Percentiles rank a stretch among this genome's conserved stretches.
Evolutionary conservation across 2,329 filamentous ascomycete species (phyloP).

Genomic region (Aspergillus niger): DNA sequence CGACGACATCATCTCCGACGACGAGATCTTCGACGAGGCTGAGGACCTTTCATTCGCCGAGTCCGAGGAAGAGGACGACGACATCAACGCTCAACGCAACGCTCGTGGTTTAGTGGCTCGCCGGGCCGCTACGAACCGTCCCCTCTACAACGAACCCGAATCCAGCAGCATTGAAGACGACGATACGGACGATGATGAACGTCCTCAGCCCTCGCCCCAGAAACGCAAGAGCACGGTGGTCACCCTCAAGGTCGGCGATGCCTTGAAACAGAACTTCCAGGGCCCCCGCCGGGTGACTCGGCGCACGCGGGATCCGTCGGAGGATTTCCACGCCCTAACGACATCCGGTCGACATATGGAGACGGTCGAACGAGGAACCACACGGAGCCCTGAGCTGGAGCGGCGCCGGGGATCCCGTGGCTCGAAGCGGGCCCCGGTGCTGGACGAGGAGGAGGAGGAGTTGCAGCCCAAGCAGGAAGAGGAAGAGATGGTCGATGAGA

Average conservation of each 20-base stretch:
- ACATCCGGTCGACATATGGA: constrained; percentile 61
- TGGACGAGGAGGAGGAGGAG: constrained; percentile 29
- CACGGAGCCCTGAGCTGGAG: constrained; percentile 52
- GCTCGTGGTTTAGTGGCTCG: constrained; percentile 60
- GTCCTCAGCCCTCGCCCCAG: constrained; percentile 16
- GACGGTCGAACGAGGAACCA: constrained; percentile 54
- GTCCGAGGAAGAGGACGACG: constrained; percentile 48
- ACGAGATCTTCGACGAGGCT: constrained; percentile 38
- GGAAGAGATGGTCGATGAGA: constrained; percentile 52
- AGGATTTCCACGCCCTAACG: constrained; percentile 59
- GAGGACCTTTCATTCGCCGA: constrained; percentile 49
- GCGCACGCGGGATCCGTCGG: constrained; percentile 58
- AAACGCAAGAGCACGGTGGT: constrained; percentile 31
- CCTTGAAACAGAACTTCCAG: constrained; percentile 29
- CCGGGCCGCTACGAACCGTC: constrained; percentile 56
- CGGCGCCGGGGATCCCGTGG: constrained; percentile 35
- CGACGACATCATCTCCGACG: constrained; percentile 43
- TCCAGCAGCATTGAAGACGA: constrained; percentile 43
- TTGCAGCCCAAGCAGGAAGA: constrained; percentile 38
- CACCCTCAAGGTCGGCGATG: constrained; percentile 33
- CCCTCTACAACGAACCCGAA: constrained; percentile 60
- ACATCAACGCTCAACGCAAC: constrained; percentile 53
- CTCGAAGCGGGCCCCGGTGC: constrained; percentile 41
- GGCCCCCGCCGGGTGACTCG: constrained; percentile 58
- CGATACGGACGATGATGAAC: constrained; percentile 29